Conservation (phyloP, 75 land plant genomes). For the Cryptomeria japonica region DNA sequence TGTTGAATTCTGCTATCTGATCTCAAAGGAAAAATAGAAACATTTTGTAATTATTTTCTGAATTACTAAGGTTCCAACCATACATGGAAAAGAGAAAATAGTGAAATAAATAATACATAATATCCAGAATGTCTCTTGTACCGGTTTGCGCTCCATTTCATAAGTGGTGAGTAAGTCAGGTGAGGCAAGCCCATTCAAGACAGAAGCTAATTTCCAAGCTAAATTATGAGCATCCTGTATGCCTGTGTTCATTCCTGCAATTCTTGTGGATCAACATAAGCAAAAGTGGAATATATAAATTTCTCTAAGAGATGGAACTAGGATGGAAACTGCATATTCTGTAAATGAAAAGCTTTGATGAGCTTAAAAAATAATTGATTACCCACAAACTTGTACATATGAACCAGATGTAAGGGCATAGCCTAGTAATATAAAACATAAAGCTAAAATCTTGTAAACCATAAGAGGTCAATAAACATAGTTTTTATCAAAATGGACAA, state of each 20-base stretch:
- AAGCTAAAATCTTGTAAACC: background rate
- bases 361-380: background rate
- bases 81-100: background rate
- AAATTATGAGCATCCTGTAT: slow-evolving; percentile 98
- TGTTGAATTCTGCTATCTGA: slow-evolving; percentile 87
- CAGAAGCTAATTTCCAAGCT: slow-evolving; percentile 87
- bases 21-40: background rate
- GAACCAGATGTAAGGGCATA: background rate
- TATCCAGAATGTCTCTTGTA: slow-evolving; percentile 20
- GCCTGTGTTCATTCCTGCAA: slow-evolving; percentile 96
- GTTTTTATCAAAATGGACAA: background rate
- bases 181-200: slow-evolving; percentile 55
- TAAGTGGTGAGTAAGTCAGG: slow-evolving; percentile 63
- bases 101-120: background rate
- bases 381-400: background rate
- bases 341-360: background rate
- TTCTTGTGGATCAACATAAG: background rate
- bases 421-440: background rate
- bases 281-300: background rate
- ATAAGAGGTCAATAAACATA: background rate
- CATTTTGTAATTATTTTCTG: background rate
- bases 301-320: background rate
- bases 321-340: background rate
- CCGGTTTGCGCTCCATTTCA: slow-evolving; percentile 83
- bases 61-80: background rate